Base-by-base conservation (phyloP, 257 asterid genomes). In the Linderniella brevidens region DNA sequence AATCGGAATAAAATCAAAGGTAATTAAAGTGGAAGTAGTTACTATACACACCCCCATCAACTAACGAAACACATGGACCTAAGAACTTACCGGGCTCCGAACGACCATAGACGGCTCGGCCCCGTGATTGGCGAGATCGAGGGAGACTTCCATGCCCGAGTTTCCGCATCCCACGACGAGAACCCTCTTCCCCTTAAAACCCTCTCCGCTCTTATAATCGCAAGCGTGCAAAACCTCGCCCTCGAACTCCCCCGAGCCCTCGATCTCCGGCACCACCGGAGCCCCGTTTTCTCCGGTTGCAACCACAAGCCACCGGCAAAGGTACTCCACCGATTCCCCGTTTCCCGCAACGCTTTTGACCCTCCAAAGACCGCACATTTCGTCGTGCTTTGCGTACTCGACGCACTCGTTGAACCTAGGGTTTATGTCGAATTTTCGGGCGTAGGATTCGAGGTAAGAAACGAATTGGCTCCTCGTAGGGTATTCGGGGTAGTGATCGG, bases 131-230 rank as follows among this genome's bases (percentile, higher is more conserved):
- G 72, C 73, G 53, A 87, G 95, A 68, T 87, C 95, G 53, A 87
- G 92, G 0, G 83, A 73, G 17, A 87, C 78, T 57, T 87, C 97
- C 97, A 87, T 83, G 37, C 95, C 95, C 8, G 97, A 87, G 56
- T 87, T 87, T 35, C 97, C 97, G 58, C 97, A 80, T 0, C 97
- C 97, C 14, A 83, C 92, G 1, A 87, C 97, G 17, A 83, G 57
- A 16, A 87, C 92, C 0, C 61, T 60, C 52, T 80, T 75, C 11
- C 82, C 95, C 18, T 52, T 53, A 53, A 64, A 78, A 19, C 3
- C 67, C 35, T 73, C 70, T 1, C 95, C 97, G 11, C 95, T 67
- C 60, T 76, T 87, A n/a, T 75, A 87, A 9, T 87, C 97, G 55
- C 92, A 73, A 57, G 83, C 92, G 62, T 87, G 97, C 66, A 68